A percentile compares a stretch with the other conserved stretches of the same genome.
phyloP scores from a whole-genome alignment of 169 alveolate species.

The Plasmodium knowlesi region DNA sequence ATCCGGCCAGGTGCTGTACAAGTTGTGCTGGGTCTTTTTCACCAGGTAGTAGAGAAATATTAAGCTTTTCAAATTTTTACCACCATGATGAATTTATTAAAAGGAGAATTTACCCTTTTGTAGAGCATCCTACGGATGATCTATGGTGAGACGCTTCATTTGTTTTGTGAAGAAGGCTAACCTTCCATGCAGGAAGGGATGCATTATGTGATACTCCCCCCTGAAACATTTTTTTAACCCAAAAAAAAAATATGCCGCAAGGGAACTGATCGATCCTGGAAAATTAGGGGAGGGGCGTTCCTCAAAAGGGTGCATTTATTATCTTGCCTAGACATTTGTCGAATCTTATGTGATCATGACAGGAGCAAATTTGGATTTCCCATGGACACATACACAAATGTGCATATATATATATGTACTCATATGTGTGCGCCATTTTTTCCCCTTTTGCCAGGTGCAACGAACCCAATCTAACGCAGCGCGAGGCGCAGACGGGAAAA shows the following conservation, averaged over 20 bases:
- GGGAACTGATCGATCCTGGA: neutral
- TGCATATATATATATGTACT: neutral
- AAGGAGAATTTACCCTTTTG: neutral
- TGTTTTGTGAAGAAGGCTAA: neutral
- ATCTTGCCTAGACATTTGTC: neutral
- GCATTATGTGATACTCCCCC: neutral
- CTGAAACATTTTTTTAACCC: neutral
- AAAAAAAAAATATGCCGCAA: neutral
- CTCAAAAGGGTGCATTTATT: neutral
- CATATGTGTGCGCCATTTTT: neutral
- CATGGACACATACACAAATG: neutral
- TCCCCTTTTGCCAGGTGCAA: neutral
- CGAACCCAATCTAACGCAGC: neutral
- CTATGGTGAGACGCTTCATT: neutral
- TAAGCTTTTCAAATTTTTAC: neutral
- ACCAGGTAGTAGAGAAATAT: constrained; percentile 4
- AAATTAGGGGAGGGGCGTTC: neutral
- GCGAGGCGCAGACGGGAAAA: no score
- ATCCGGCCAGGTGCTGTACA: neutral
- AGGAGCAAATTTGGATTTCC: neutral
- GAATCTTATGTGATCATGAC: neutral
- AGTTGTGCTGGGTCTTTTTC: neutral
- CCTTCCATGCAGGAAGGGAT: neutral
- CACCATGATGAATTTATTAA: neutral
- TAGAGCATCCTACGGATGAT: neutral